Evolutionary conservation across 2,329 filamentous ascomycete genomes (phyloP).

Genomic region (Dryadomyces quercus-mongolicae): DNA sequence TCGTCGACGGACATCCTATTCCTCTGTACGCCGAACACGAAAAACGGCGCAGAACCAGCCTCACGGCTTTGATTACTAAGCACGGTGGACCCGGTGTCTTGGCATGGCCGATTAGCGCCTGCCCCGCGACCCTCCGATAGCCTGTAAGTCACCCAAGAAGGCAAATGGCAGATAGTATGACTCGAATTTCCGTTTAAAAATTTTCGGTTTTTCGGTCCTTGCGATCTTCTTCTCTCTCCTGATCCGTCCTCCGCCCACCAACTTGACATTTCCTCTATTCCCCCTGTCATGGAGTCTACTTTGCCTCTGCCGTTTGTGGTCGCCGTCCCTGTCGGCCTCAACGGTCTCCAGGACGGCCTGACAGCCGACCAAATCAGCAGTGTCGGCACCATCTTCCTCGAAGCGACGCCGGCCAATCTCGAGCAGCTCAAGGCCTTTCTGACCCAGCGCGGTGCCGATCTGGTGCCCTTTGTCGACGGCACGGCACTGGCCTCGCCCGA

Average conservation of each 20-base stretch:
- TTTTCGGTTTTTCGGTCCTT: not conserved
- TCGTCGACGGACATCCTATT: too few relatives aligned
- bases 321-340: constrained; percentile 35
- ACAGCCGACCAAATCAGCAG: constrained; percentile 44
- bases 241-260: not conserved
- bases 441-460: constrained; percentile 34
- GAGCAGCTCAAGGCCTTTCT: constrained; percentile 35
- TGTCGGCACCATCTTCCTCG: constrained; percentile 46
- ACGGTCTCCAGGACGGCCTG: constrained; percentile 34
- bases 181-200: not conserved
- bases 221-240: not conserved
- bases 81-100: not conserved
- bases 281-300: constrained; percentile 46
- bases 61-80: not conserved
- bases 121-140: not conserved
- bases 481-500: constrained; percentile 55
- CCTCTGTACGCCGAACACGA: too few relatives aligned
- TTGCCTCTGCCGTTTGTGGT: constrained; percentile 53
- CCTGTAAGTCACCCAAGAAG: not conserved
- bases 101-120: not conserved
- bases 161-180: constrained; percentile 1
- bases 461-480: constrained; percentile 64
- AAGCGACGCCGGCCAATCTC: constrained; percentile 28
- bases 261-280: too few relatives aligned
- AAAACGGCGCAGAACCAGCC: too few relatives aligned